phyloP scores from a whole-genome alignment of 805 yeast species.

The Candida germanica region DNA sequence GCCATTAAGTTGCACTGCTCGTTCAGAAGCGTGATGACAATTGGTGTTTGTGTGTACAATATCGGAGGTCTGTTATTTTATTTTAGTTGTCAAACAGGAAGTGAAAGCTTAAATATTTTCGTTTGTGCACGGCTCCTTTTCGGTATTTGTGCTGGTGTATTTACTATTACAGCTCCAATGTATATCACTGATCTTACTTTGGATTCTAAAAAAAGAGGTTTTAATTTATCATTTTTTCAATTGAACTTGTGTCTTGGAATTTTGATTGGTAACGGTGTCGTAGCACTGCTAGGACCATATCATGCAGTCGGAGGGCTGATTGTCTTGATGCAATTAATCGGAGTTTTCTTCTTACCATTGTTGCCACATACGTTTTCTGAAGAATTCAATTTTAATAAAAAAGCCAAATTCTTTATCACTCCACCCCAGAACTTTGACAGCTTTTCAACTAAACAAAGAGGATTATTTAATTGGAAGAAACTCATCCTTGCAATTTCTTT shows the following conservation, averaged over 20 bases:
- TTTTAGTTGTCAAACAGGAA: not conserved
- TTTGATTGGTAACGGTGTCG: slow-evolving; percentile 18
- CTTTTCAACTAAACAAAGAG: not conserved
- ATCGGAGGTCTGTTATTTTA: too few relatives aligned
- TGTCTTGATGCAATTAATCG: slow-evolving; percentile 4
- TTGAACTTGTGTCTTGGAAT: slow-evolving; percentile 22
- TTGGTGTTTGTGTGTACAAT: too few relatives aligned
- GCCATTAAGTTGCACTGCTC: slow-evolving; percentile 14
- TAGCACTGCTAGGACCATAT: slow-evolving; percentile 4
- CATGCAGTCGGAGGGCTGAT: slow-evolving; percentile 6
- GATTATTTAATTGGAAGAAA: slow-evolving; percentile 8
- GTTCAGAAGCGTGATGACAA: not conserved
- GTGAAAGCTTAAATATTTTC: too few relatives aligned
- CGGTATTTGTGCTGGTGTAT: slow-evolving; percentile 18
- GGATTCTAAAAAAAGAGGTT: slow-evolving; percentile 14
- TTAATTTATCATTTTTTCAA: slow-evolving; percentile 22
- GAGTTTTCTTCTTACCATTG: slow-evolving; percentile 4
- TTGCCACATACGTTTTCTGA: slow-evolving; percentile 10
- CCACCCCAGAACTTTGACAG: not conserved
- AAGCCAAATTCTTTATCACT: slow-evolving; percentile 5
- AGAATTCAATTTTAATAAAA: slow-evolving; percentile 3
- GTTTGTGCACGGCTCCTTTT: not conserved
- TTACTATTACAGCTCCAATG: slow-evolving; percentile 23
- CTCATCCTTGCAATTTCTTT: slow-evolving; percentile 20
- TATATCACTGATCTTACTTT: slow-evolving; percentile 18